Percentiles rank a stretch among this genome's conserved stretches.
Conservation (phyloP, 2,329 filamentous ascomycete genomes). For the Hypoxylon sp. region DNA sequence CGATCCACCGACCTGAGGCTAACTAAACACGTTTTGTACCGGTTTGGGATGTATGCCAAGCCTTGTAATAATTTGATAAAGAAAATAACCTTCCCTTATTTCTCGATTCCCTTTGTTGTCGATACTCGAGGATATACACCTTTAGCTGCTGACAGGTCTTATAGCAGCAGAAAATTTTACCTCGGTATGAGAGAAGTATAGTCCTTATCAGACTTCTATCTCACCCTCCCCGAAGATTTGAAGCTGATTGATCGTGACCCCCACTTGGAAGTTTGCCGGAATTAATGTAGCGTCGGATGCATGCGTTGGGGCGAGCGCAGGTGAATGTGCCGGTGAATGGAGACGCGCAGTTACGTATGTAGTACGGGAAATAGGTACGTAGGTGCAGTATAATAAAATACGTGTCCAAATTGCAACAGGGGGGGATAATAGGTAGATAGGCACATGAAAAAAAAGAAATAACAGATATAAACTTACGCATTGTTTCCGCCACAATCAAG, state of each 20-base stretch:
- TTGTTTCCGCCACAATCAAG: conserved; percentile 22
- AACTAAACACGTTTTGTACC: conserved; percentile 12
- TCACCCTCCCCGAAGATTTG: conserved; percentile 21
- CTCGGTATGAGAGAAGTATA: not conserved
- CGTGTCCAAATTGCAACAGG: conserved; percentile 10
- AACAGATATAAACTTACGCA: conserved; percentile 35
- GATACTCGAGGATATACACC: not conserved
- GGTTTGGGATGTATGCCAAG: conserved; percentile 8
- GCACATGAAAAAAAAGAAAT: not conserved
- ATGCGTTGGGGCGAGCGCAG: conserved; percentile 28
- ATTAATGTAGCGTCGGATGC: conserved; percentile 40
- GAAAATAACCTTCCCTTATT: conserved; percentile 11
- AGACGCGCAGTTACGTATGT: conserved; percentile 7
- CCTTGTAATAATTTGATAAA: conserved; percentile 18
- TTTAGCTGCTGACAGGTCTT: not conserved
- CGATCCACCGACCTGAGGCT: conserved; percentile 33
- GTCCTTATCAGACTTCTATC: conserved; percentile 9
- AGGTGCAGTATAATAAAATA: conserved; percentile 5
- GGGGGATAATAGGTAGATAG: not conserved
- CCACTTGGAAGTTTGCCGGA: conserved; percentile 43
- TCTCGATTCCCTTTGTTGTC: conserved; percentile 21
- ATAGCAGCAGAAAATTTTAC: not conserved
- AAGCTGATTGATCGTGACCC: conserved; percentile 30
- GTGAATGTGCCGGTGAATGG: conserved; percentile 19
- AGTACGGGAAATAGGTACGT: conserved; percentile 7